phyloP scores from a whole-genome alignment of 345 rosid species.

The Schrenkiella parvula region DNA sequence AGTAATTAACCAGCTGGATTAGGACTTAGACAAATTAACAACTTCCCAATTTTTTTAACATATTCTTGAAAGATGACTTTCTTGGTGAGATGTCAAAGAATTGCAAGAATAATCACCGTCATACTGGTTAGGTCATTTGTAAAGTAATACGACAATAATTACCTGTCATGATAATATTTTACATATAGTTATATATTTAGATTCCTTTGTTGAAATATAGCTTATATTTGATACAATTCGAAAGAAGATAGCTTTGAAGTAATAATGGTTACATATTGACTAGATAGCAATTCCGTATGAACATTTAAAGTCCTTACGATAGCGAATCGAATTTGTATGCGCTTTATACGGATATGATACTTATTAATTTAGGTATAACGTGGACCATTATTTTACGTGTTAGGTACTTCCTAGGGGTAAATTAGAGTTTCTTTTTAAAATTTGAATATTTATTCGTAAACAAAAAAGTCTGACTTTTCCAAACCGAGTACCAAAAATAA shows the following conservation, averaged over 20 bases:
- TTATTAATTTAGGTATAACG: background rate
- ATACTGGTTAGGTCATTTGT: constrained; percentile 7
- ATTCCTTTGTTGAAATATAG: constrained; percentile 2
- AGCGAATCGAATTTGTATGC: background rate
- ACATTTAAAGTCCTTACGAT: background rate
- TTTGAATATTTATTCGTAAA: background rate
- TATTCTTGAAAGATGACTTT: constrained; percentile 22
- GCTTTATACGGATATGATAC: background rate
- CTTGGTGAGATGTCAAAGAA: constrained; percentile 20
- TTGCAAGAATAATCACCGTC: constrained; percentile 27
- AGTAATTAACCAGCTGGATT: constrained; percentile 24
- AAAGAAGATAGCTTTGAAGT: background rate
- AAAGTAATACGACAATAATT: constrained; percentile 5
- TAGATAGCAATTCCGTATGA: background rate
- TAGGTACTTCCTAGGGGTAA: background rate
- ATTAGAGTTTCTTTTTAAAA: background rate
- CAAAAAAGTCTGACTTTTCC: background rate
- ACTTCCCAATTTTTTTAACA: constrained; percentile 11
- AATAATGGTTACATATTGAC: background rate
- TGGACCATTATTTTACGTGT: background rate
- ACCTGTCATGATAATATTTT: constrained; percentile 13
- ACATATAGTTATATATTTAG: background rate
- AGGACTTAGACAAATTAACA: constrained; percentile 33
- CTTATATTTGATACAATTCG: background rate
- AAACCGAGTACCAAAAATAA: background rate